These are phyloP conservation scores for Pichia insulana DNA, from an alignment of 805 yeast species.

Conservation along the genomic window DNA sequence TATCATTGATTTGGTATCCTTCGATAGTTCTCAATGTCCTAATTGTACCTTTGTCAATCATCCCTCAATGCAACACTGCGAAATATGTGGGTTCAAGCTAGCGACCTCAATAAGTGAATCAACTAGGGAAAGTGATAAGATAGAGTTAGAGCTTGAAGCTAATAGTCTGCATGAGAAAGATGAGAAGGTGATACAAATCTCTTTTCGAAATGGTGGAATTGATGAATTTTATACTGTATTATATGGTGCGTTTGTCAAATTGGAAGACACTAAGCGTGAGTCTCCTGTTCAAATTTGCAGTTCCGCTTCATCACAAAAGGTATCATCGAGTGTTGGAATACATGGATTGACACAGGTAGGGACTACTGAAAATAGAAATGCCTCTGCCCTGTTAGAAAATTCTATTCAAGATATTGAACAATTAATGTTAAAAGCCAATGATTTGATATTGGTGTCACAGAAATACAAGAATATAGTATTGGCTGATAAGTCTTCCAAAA, in stretches of 20 bases:
- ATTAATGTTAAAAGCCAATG: conserved; percentile 69
- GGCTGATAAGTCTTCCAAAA: conserved; percentile 3
- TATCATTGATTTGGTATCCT: conserved; percentile 11
- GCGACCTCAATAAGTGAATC: conserved; percentile 16
- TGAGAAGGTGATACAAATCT: conserved; percentile 42
- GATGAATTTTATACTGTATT: conserved; percentile 41
- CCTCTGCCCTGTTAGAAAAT: conserved; percentile 50
- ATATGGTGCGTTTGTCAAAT: conserved; percentile 37
- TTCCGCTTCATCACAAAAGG: too few species aligned
- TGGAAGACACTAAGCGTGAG: conserved; percentile 4
- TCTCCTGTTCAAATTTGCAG: too few species aligned
- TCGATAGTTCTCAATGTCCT: conserved; percentile 36
- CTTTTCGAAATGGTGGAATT: conserved; percentile 71
- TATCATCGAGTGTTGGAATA: conserved; percentile 39
- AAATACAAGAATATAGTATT: conserved; percentile 29
- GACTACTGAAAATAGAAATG: conserved; percentile 45
- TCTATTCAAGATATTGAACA: conserved; percentile 73
- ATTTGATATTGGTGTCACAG: conserved; percentile 51
- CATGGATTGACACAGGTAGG: conserved; percentile 57
- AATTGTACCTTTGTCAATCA: conserved; percentile 67
- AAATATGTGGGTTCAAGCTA: conserved; percentile 70
- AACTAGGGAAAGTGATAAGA: not conserved
- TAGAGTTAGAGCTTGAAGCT: conserved; percentile 1
- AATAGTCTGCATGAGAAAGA: conserved; percentile 20
- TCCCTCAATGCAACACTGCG: conserved; percentile 69